Conservation (phyloP, 2,329 filamentous ascomycete species). For the Eutypa lata region DNA sequence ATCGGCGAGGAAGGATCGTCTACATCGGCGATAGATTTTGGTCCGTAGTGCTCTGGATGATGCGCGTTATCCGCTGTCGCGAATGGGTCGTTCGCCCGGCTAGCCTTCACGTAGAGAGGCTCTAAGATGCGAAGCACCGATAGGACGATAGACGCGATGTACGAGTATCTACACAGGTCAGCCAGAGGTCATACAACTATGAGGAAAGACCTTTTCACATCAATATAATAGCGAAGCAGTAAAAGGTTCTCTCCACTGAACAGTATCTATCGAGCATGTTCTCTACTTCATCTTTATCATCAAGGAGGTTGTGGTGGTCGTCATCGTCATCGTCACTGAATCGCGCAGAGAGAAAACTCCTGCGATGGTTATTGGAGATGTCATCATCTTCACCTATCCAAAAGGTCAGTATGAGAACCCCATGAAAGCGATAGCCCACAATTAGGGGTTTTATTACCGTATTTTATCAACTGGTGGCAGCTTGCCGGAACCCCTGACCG, state of each 20-base stretch:
- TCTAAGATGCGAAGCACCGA: conserved; percentile 28
- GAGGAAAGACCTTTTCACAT: conserved; percentile 18
- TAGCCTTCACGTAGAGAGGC: conserved; percentile 22
- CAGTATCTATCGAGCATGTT: conserved; percentile 29
- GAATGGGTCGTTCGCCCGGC: conserved; percentile 20
- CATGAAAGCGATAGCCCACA: neutral
- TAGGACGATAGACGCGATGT: conserved; percentile 25
- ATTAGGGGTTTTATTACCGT: conserved; percentile 13
- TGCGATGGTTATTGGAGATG: conserved; percentile 9
- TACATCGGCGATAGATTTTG: conserved; percentile 1
- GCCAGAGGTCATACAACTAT: neutral
- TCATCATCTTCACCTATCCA: conserved; percentile 6
- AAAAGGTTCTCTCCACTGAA: conserved; percentile 9
- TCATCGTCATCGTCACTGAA: conserved; percentile 24
- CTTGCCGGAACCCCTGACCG: conserved; percentile 30
- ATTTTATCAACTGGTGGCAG: conserved; percentile 29
- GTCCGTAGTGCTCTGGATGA: conserved; percentile 7
- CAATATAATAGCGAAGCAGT: conserved; percentile 26
- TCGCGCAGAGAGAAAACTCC: conserved; percentile 22
- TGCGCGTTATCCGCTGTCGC: conserved; percentile 13
- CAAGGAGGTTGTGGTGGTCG: conserved; percentile 7
- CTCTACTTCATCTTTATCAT: too few relatives aligned
- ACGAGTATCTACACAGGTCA: conserved; percentile 22
- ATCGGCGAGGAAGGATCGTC: conserved; percentile 1
- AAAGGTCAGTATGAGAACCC: conserved; percentile 3